Percentiles rank a stretch among this genome's conserved stretches.
phyloP scores from a whole-genome alignment of 1,139 yeast genomes.

The Yamadazyma spencermartinsiae region DNA sequence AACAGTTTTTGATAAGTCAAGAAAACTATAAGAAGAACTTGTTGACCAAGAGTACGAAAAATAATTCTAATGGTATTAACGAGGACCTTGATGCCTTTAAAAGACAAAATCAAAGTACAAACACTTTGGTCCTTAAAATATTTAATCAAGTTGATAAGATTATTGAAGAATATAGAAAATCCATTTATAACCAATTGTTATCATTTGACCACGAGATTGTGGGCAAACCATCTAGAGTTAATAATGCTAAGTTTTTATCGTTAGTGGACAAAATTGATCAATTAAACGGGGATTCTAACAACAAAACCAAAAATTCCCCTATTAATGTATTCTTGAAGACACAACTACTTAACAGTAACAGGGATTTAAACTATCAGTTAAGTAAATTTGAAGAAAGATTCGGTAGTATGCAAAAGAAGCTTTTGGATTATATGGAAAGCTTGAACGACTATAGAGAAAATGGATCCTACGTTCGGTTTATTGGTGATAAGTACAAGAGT shows the following conservation, averaged over 20 bases:
- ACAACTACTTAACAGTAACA: conserved; percentile 35
- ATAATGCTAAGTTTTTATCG: conserved; percentile 33
- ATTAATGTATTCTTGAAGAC: conserved; percentile 38
- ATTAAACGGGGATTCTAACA: conserved; percentile 21
- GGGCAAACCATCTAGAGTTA: conserved; percentile 13
- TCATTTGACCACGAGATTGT: conserved; percentile 39
- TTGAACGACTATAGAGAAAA: conserved; percentile 32
- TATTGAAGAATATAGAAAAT: conserved; percentile 62
- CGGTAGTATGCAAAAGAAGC: conserved; percentile 39
- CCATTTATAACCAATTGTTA: conserved; percentile 59
- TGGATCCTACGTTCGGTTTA: conserved; percentile 42
- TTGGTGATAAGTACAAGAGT: conserved; percentile 40
- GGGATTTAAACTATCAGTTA: conserved; percentile 39
- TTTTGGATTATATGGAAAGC: conserved; percentile 37
- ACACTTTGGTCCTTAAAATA: conserved; percentile 42
- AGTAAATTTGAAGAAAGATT: conserved; percentile 37
- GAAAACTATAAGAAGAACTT: conserved; percentile 18
- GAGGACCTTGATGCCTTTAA: conserved; percentile 19
- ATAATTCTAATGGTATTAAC: conserved; percentile 15
- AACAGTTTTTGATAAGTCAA: conserved; percentile 19
- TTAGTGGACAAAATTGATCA: conserved; percentile 44
- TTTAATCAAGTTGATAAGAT: conserved; percentile 70
- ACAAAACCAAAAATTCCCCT: conserved; percentile 22
- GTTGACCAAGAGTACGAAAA: conserved; percentile 10
- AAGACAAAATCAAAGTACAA: conserved; percentile 36